phyloP scores from a whole-genome alignment of 768 basidiomycete genomes.

The Tephrocybe sp. region DNA sequence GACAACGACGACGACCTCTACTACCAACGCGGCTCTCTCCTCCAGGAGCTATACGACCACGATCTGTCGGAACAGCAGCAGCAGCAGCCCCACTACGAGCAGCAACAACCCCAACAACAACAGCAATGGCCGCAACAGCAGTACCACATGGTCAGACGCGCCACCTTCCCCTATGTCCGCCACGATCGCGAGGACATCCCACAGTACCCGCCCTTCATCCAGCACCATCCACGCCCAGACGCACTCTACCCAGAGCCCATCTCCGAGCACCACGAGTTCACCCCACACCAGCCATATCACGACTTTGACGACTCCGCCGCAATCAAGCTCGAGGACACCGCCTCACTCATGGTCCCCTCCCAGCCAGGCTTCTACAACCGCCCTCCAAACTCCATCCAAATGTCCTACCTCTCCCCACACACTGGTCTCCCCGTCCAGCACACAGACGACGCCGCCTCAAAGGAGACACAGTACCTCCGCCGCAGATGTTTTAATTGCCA shows the following conservation, averaged over 20 bases:
- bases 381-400: slow-evolving; percentile 26
- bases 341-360: slow-evolving; percentile 60
- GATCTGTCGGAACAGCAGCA: slow-evolving; percentile 44
- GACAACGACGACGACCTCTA: slow-evolving; percentile 42
- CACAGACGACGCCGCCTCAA: slow-evolving; percentile 87
- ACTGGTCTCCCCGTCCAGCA: slow-evolving; percentile 73
- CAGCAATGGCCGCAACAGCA: slow-evolving; percentile 39
- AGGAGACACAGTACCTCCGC: slow-evolving; percentile 88
- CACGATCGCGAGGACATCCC: slow-evolving; percentile 59
- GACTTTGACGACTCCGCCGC: slow-evolving; percentile 44
- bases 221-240: slow-evolving; percentile 36
- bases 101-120: slow-evolving; percentile 30
- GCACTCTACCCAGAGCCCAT: slow-evolving; percentile 33
- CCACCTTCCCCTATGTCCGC: slow-evolving; percentile 75
- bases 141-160: slow-evolving; percentile 53
- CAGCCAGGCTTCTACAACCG: slow-evolving; percentile 49
- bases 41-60: slow-evolving; percentile 70
- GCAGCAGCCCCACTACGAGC: slow-evolving; percentile 21
- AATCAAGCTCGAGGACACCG: slow-evolving; percentile 68
- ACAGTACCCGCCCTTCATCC: slow-evolving; percentile 41
- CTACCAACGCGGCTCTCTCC: slow-evolving; percentile 47
- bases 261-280: slow-evolving; percentile 34
- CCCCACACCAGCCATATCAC: slow-evolving; percentile 44
- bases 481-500: slow-evolving; percentile 89
- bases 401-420: slow-evolving; percentile 39